These are phyloP conservation scores for Sarocladium strictum DNA, from an alignment of 2,329 filamentous ascomycete species.

Conservation along the genomic window DNA sequence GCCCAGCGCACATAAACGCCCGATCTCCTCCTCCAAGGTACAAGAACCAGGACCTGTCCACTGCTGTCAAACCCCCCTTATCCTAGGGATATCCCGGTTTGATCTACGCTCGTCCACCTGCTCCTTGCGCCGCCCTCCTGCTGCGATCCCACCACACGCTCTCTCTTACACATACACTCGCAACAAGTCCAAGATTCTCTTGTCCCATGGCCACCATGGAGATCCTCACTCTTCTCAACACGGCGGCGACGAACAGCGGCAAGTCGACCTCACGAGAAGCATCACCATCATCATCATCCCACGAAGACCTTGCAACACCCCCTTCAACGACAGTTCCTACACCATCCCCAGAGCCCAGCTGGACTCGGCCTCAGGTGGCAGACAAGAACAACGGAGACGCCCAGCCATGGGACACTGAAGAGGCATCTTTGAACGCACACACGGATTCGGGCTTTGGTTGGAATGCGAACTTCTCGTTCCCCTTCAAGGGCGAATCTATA, in stretches of 20 bases:
- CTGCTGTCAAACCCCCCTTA: conserved; percentile 7
- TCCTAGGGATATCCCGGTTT: conserved; percentile 9
- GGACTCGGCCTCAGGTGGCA: conserved; percentile 4
- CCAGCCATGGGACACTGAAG: conserved; percentile 5
- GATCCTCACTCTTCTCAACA: conserved; percentile 6
- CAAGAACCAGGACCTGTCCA: conserved; percentile 5
- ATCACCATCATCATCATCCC: not conserved
- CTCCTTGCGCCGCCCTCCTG: conserved; percentile 4
- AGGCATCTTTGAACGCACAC: not conserved
- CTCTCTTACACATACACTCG: not conserved
- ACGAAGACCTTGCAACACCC: conserved; percentile 3
- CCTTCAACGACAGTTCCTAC: conserved; percentile 4
- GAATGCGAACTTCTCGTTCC: conserved; percentile 6
- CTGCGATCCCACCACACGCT: conserved; percentile 1
- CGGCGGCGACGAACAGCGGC: not conserved
- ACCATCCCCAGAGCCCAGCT: conserved; percentile 8
- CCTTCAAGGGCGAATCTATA: not conserved
- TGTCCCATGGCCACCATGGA: conserved; percentile 3
- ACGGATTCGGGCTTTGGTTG: not conserved
- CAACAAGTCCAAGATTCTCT: not conserved
- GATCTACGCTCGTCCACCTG: conserved; percentile 6
- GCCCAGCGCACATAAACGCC: conserved; percentile 7
- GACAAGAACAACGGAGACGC: not conserved
- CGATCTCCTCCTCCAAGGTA: conserved; percentile 8
- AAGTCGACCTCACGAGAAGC: conserved; percentile 2